Conservation (phyloP, 495 filamentous ascomycete species). For the Aspergillus affinis region DNA sequence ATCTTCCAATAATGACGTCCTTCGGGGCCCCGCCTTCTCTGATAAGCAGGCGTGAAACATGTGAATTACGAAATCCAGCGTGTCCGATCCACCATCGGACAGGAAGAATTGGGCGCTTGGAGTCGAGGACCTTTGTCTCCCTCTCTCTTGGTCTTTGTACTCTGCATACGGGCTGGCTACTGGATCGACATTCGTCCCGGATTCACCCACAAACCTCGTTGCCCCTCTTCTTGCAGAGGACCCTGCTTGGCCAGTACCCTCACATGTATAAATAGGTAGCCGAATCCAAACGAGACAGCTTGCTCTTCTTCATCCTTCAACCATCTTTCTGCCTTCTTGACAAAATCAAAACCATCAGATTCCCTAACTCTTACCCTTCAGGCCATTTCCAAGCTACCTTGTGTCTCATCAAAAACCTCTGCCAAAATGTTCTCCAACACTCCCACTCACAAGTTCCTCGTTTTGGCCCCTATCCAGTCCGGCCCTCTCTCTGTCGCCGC, state of each 20-base stretch:
- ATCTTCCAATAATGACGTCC: conserved; percentile 22
- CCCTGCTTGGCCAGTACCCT: conserved; percentile 21
- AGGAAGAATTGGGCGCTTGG: conserved; percentile 21
- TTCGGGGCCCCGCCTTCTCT: conserved; percentile 14
- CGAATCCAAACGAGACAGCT: conserved; percentile 22
- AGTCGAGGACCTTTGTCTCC: conserved; percentile 14
- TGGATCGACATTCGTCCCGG: conserved; percentile 32
- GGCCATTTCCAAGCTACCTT: conserved; percentile 11
- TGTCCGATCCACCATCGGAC: conserved; percentile 25
- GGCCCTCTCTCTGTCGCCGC: conserved; percentile 29
- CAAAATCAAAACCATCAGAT: conserved; percentile 4
- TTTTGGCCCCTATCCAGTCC: conserved; percentile 40
- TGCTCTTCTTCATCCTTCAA: conserved; percentile 1
- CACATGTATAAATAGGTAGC: conserved; percentile 36
- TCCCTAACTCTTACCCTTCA: background rate
- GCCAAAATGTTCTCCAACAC: conserved; percentile 41
- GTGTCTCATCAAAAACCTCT: conserved; percentile 7
- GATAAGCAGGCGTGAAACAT: conserved; percentile 20
- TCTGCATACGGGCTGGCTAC: conserved; percentile 26
- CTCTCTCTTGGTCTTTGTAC: conserved; percentile 21
- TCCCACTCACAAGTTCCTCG: conserved; percentile 38
- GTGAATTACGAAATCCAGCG: conserved; percentile 21
- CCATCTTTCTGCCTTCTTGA: conserved; percentile 7
- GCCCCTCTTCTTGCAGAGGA: conserved; percentile 29
- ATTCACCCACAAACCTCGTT: conserved; percentile 26